Evolutionary conservation across 176 grass and related monocot species (phyloP).

Genomic region (Juncus inflexus): DNA sequence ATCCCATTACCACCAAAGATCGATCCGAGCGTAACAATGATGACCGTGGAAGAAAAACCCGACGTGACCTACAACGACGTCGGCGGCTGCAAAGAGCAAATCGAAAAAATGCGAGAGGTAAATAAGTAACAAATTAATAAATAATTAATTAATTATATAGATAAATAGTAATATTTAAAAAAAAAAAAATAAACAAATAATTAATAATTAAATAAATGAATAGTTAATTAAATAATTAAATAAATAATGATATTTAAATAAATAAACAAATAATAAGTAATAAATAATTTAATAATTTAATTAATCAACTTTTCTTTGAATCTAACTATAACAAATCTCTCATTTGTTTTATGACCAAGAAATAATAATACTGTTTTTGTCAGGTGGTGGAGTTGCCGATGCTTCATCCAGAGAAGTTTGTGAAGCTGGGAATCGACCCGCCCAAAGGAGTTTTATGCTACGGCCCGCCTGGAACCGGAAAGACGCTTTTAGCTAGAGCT

Average conservation of each 20-base stretch:
- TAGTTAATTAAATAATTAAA: too few species aligned
- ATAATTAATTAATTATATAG: not conserved
- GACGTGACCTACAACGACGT: slow-evolving; percentile 97
- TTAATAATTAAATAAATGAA: too few species aligned
- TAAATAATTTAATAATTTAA: not conserved
- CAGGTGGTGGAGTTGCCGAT: slow-evolving; percentile 94
- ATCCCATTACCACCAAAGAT: slow-evolving; percentile 90
- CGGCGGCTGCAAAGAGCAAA: slow-evolving; percentile 91
- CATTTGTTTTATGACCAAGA: slow-evolving; percentile 7
- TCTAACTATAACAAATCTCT: slow-evolving; percentile 13
- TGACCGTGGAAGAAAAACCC: slow-evolving; percentile 96
- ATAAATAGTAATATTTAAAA: too few species aligned
- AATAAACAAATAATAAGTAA: not conserved
- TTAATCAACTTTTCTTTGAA: not conserved
- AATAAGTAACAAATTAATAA: not conserved
- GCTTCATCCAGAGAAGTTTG: slow-evolving; percentile 99
- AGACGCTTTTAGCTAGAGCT: slow-evolving; percentile 88
- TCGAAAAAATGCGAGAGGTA: slow-evolving; percentile 96
- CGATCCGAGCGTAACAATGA: slow-evolving; percentile 96
- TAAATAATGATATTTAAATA: too few species aligned
- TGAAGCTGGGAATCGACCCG: slow-evolving; percentile 88
- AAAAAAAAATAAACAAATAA: too few species aligned
- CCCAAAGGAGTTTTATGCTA: slow-evolving; percentile 91
- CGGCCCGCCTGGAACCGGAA: slow-evolving; percentile 86
- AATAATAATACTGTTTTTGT: not conserved